Percentiles rank a stretch among this genome's conserved stretches.
phyloP scores from a whole-genome alignment of 495 filamentous ascomycete genomes.

The Neurospora sp. region DNA sequence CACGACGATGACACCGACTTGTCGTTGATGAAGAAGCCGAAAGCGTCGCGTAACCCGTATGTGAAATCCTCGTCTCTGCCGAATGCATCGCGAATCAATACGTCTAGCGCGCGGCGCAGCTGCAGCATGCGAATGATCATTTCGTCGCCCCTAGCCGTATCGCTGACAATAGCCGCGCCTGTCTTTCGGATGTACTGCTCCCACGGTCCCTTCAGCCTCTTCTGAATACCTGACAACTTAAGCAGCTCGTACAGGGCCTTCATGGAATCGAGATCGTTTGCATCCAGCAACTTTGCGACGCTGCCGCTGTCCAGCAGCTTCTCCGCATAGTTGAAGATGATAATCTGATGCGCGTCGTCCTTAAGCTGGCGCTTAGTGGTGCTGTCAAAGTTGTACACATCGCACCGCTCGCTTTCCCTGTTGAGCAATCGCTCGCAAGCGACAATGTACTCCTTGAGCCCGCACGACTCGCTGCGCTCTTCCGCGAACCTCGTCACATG shows the following conservation, averaged over 20 bases:
- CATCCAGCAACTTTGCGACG: slow-evolving; percentile 57
- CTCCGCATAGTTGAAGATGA: slow-evolving; percentile 51
- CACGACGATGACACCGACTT: slow-evolving; percentile 56
- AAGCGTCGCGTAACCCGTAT: slow-evolving; percentile 70
- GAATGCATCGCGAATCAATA: slow-evolving; percentile 63
- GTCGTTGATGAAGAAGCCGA: slow-evolving; percentile 84
- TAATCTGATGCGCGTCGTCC: slow-evolving; percentile 52
- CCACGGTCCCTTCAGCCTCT: slow-evolving; percentile 59
- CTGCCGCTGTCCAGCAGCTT: slow-evolving; percentile 52
- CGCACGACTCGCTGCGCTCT: slow-evolving; percentile 40
- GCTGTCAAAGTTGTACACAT: slow-evolving; percentile 66
- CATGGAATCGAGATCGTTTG: slow-evolving; percentile 54
- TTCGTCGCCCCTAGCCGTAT: slow-evolving; percentile 63
- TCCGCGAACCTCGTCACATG: slow-evolving; percentile 60
- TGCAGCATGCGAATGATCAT: slow-evolving; percentile 79
- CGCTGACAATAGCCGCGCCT: slow-evolving; percentile 71
- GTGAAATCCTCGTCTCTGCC: slow-evolving; percentile 60
- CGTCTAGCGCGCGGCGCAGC: slow-evolving; percentile 72
- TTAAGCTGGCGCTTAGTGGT: slow-evolving; percentile 71
- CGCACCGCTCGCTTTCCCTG: slow-evolving; percentile 61
- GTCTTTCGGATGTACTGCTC: slow-evolving; percentile 64
- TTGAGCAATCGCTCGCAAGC: slow-evolving; percentile 55
- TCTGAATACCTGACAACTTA: slow-evolving; percentile 50
- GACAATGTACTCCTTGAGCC: slow-evolving; percentile 61
- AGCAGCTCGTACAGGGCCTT: slow-evolving; percentile 70